Evolutionary conservation across 2,329 filamentous ascomycete genomes (phyloP).

Genomic region (Exophiala aquamarina): DNA sequence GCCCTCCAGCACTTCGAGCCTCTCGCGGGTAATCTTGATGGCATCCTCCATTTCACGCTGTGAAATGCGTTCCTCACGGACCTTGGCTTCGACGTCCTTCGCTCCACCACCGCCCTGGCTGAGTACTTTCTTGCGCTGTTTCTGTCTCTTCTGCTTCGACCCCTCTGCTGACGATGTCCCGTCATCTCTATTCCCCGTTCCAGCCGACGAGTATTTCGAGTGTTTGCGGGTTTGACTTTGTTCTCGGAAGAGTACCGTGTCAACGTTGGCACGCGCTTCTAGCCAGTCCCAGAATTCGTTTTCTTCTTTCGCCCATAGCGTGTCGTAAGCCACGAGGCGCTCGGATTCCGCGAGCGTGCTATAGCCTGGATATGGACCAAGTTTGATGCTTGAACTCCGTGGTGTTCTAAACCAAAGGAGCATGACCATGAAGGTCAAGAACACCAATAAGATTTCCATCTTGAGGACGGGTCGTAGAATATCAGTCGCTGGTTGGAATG

Average conservation of each 20-base stretch:
- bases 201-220: constrained; percentile 11
- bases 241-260: constrained; percentile 47
- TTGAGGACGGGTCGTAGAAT: constrained; percentile 70
- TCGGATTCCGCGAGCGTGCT: constrained; percentile 55
- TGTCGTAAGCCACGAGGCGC: constrained; percentile 80
- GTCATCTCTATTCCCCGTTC: constrained; percentile 16
- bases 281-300: constrained; percentile 91
- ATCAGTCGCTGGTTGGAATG: constrained; percentile 69
- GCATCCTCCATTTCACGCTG: constrained; percentile 75
- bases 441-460: constrained; percentile 72
- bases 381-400: constrained; percentile 19
- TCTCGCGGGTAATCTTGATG: constrained; percentile 83
- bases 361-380: constrained; percentile 30
- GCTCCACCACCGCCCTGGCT: constrained; percentile 25
- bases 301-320: constrained; percentile 87
- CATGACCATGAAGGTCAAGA: constrained; percentile 72
- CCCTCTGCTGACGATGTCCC: too few species aligned
- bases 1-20: constrained; percentile 72
- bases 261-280: constrained; percentile 78
- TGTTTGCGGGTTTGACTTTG: constrained; percentile 1
- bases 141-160: constrained; percentile 19
- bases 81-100: constrained; percentile 54
- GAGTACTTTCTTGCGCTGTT: constrained; percentile 32
- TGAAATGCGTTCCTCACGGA: constrained; percentile 67
- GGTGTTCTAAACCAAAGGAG: constrained; percentile 68